These are phyloP conservation scores for Aurifilum marmelostoma DNA, from an alignment of 2,329 filamentous ascomycete genomes.

Conservation along the genomic window DNA sequence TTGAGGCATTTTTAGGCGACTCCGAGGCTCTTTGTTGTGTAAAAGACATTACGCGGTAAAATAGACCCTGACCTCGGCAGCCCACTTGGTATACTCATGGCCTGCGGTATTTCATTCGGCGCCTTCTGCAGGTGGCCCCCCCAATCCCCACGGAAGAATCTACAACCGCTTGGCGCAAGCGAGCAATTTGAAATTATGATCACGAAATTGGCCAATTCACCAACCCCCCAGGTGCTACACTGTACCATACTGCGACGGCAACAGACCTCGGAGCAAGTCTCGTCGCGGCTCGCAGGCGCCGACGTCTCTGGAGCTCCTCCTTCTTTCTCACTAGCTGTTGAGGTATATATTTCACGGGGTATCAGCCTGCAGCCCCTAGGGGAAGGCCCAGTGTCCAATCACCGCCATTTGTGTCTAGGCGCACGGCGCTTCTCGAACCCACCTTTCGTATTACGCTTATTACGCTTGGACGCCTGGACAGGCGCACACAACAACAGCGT, in stretches of 20 bases:
- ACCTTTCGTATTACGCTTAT: constrained; percentile 10
- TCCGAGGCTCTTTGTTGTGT: neutral
- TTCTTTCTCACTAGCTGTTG: neutral
- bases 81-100: neutral
- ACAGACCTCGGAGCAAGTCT: neutral
- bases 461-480: constrained; percentile 7
- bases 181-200: neutral
- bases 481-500: constrained; percentile 6
- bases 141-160: neutral
- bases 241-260: neutral
- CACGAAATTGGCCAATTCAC: constrained; percentile 4
- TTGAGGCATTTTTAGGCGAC: neutral
- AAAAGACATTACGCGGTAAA: constrained; percentile 1
- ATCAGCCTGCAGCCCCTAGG: constrained; percentile 3
- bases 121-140: neutral
- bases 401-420: neutral
- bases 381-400: neutral
- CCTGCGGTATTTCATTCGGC: constrained; percentile 7
- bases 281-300: neutral
- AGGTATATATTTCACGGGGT: constrained; percentile 3
- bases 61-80: neutral
- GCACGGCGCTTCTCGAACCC: constrained; percentile 1
- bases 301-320: constrained; percentile 1
- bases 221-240: neutral
- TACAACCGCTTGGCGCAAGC: neutral